These are phyloP conservation scores for Globisporangium nagaii DNA, from an alignment of 352 stramenopile species.

Conservation along the genomic window DNA sequence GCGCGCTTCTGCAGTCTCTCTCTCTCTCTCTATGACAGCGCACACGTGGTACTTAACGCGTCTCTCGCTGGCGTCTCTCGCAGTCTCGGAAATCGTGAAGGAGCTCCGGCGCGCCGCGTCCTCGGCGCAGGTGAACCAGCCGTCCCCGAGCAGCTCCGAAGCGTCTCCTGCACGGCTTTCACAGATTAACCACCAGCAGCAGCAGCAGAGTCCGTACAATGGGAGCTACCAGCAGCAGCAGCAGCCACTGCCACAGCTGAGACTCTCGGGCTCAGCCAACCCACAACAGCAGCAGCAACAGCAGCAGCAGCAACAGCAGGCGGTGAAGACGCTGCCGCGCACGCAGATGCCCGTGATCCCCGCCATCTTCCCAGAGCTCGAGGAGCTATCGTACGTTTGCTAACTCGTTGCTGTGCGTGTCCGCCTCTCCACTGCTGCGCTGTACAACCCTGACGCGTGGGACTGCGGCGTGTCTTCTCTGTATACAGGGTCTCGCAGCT, in stretches of 20 bases:
- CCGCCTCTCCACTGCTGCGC: too few species aligned
- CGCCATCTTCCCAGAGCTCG: constrained; percentile 62
- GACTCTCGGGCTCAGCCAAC: background rate
- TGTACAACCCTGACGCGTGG: too few species aligned
- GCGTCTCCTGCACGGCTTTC: constrained; percentile 3
- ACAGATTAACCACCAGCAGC: background rate
- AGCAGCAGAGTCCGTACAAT: constrained; percentile 2
- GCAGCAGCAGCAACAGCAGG: constrained; percentile 26
- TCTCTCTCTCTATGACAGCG: background rate
- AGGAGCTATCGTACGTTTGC: constrained; percentile 78
- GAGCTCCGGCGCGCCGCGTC: constrained; percentile 35
- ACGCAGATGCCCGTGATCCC: constrained; percentile 76
- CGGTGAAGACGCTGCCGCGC: constrained; percentile 41
- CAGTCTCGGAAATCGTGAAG: constrained; percentile 62
- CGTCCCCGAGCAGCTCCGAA: background rate
- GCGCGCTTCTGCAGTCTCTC: background rate
- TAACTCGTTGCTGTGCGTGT: too few species aligned
- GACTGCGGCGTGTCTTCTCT: constrained; percentile 2
- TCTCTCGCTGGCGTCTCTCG: background rate
- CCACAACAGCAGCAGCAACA: background rate
- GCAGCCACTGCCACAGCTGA: constrained; percentile 13
- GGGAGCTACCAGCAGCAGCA: constrained; percentile 14
- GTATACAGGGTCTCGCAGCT: constrained; percentile 33
- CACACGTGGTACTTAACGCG: background rate
- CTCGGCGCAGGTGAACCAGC: constrained; percentile 4